Conservation (phyloP, 2,329 filamentous ascomycete species). For the Cercospora nicotianae region DNA sequence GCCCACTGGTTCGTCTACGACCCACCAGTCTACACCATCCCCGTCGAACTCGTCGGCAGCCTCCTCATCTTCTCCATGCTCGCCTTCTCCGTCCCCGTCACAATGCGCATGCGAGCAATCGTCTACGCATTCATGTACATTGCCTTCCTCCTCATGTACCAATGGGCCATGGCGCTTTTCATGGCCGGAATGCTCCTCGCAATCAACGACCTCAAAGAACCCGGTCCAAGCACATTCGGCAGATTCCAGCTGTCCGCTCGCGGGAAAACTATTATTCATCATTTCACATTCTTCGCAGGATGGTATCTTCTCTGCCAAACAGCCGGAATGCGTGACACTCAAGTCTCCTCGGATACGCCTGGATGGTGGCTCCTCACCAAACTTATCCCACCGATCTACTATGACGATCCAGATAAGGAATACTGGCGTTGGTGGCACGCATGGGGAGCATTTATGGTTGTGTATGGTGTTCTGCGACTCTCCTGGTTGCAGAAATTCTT, state of each 20-base stretch:
- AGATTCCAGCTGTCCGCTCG: conserved; percentile 1
- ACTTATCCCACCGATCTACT: conserved; percentile 41
- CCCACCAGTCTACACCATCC: conserved; percentile 30
- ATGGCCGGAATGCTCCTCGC: conserved; percentile 24
- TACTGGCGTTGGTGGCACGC: conserved; percentile 58
- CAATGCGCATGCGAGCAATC: conserved; percentile 10
- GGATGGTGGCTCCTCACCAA: conserved; percentile 59
- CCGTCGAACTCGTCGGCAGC: conserved; percentile 27
- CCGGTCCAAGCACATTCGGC: background rate
- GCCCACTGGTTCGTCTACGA: conserved; percentile 26
- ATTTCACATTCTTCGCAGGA: conserved; percentile 18
- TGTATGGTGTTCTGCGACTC: conserved; percentile 53
- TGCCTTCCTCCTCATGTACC: conserved; percentile 15
- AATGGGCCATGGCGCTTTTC: conserved; percentile 26
- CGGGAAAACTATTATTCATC: conserved; percentile 9
- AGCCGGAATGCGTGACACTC: conserved; percentile 18
- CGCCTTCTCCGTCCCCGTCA: conserved; percentile 8
- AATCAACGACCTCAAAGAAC: conserved; percentile 18
- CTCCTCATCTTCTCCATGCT: conserved; percentile 26
- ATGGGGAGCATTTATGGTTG: conserved; percentile 55
- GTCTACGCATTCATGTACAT: conserved; percentile 14
- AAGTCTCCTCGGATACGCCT: conserved; percentile 50
- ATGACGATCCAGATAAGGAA: conserved; percentile 20
- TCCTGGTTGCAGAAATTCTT: conserved; percentile 52
- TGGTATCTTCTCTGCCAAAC: conserved; percentile 27